phyloP scores from a whole-genome alignment of 83 land plant genomes.

The Isoetes engelmannii region DNA sequence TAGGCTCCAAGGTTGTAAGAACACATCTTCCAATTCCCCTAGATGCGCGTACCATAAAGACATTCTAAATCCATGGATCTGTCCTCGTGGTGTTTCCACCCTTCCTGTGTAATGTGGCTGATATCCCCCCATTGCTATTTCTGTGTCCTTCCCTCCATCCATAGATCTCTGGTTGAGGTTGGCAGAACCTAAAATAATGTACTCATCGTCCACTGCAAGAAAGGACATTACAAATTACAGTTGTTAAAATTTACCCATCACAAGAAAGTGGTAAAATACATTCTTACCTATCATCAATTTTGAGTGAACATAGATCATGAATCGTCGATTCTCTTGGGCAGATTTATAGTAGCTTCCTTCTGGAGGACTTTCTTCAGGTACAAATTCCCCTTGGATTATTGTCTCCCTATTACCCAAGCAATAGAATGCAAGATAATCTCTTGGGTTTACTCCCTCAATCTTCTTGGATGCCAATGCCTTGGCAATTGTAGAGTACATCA shows the following conservation, averaged over 20 bases:
- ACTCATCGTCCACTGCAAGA: slow-evolving; percentile 74
- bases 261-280: neutral
- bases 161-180: slow-evolving; percentile 82
- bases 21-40: slow-evolving; percentile 47
- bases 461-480: slow-evolving; percentile 42
- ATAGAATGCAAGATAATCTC: slow-evolving; percentile 58
- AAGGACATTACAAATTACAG: neutral
- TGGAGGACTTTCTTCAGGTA: slow-evolving; percentile 46
- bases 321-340: slow-evolving; percentile 54
- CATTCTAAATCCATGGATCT: slow-evolving; percentile 75
- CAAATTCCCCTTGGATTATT: slow-evolving; percentile 43
- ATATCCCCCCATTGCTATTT: slow-evolving; percentile 74
- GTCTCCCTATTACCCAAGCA: slow-evolving; percentile 69
- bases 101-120: slow-evolving; percentile 40
- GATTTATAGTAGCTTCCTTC: slow-evolving; percentile 40
- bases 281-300: slow-evolving; percentile 77
- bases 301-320: slow-evolving; percentile 81
- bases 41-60: slow-evolving; percentile 78
- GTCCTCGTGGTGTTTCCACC: slow-evolving; percentile 35
- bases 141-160: slow-evolving; percentile 74
- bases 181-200: slow-evolving; percentile 75
- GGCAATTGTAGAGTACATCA: slow-evolving; percentile 64
- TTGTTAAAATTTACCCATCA: neutral
- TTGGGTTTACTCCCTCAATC: slow-evolving; percentile 36
- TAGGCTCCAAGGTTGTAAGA: slow-evolving; percentile 47